Evolutionary conservation across 1,284 basidiomycete genomes (phyloP).

Genomic region (Microbotryum scabiosae): DNA sequence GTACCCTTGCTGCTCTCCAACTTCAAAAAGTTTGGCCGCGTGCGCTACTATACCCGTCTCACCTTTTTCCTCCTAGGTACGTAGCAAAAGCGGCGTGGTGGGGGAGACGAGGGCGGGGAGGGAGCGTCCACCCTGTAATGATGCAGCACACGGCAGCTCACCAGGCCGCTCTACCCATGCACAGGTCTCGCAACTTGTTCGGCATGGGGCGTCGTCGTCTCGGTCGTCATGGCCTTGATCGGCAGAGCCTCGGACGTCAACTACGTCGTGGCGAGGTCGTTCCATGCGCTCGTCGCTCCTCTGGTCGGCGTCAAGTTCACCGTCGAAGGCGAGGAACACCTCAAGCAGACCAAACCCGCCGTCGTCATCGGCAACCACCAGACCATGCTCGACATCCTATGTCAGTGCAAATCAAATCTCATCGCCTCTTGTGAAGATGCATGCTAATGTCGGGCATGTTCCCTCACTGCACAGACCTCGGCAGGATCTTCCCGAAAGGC

Average conservation of each 20-base stretch:
- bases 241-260: conserved; percentile 75
- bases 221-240: conserved; percentile 58
- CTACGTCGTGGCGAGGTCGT: conserved; percentile 71
- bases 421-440: no score
- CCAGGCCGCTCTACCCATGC: background rate
- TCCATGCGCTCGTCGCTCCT: conserved; percentile 63
- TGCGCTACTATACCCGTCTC: conserved; percentile 28
- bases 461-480: conserved; percentile 49
- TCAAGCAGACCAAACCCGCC: conserved; percentile 52
- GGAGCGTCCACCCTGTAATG: background rate
- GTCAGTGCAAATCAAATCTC: conserved; percentile 1
- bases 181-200: conserved; percentile 56
- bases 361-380: conserved; percentile 90
- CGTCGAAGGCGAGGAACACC: conserved; percentile 78
- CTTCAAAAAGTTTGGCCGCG: conserved; percentile 5
- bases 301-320: conserved; percentile 62
- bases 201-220: conserved; percentile 64
- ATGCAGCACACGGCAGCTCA: background rate
- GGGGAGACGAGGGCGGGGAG: background rate
- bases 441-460: no score
- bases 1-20: conserved; percentile 13
- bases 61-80: conserved; percentile 23
- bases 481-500: conserved; percentile 72
- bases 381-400: conserved; percentile 75
- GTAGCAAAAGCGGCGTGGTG: background rate